Evolutionary conservation across 2,329 filamentous ascomycete genomes (phyloP).

Genomic region (Scleromitrula shiraiana): DNA sequence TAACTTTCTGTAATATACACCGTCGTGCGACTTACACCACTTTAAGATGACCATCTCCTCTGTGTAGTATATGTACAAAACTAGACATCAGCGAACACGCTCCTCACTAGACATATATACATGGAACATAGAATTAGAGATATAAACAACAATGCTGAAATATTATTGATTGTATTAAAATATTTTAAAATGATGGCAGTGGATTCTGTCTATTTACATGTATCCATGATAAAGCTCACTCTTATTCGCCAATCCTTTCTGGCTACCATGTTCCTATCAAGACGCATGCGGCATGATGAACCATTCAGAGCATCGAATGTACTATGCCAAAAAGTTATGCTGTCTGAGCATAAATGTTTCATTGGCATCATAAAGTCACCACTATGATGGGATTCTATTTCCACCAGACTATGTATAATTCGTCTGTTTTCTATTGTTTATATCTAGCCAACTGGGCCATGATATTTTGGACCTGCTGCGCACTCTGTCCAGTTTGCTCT

Average conservation of each 20-base stretch:
- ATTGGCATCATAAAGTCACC: no score
- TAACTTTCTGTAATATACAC: conserved; percentile 3
- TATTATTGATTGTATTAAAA: neutral
- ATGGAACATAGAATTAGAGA: neutral
- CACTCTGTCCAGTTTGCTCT: conserved; percentile 31
- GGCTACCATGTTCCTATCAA: no score
- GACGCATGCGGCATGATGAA: no score
- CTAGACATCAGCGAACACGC: neutral
- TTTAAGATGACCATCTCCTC: neutral
- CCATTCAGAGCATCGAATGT: no score
- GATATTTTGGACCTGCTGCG: conserved; percentile 60
- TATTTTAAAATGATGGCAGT: neutral
- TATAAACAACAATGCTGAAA: neutral
- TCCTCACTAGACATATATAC: conserved; percentile 2
- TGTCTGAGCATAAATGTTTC: no score
- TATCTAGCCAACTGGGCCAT: conserved; percentile 65
- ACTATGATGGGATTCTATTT: neutral
- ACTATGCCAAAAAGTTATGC: no score
- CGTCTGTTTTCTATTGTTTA: conserved; percentile 38
- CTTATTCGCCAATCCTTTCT: no score
- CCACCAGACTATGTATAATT: neutral
- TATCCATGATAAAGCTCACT: no score
- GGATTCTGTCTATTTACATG: neutral
- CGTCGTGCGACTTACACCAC: neutral
- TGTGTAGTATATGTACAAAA: conserved; percentile 6